Percentiles rank a stretch among this genome's conserved stretches.
Conservation (phyloP, 257 asterid genomes). For the Lycium barbarum region DNA sequence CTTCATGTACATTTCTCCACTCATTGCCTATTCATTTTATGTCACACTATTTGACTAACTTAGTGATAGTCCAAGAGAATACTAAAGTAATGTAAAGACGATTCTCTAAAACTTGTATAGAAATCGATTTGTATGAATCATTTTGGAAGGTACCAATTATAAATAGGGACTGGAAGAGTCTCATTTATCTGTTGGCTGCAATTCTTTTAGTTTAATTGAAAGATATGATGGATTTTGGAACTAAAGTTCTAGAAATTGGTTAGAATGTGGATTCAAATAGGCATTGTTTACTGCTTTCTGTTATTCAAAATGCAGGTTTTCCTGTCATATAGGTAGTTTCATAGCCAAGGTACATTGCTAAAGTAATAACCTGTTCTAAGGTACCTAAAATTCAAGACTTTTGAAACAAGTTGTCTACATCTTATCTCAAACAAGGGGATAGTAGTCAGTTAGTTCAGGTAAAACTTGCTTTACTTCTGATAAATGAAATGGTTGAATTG, state of each 20-base stretch:
- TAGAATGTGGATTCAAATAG: neutral
- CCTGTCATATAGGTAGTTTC: neutral
- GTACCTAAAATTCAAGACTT: neutral
- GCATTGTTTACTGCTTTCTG: neutral
- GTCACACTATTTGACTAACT: neutral
- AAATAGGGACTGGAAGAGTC: neutral
- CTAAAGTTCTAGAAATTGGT: neutral
- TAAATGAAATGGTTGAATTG: neutral
- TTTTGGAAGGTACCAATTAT: neutral
- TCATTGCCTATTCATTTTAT: neutral
- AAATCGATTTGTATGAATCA: neutral
- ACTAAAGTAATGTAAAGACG: neutral
- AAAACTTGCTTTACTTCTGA: neutral
- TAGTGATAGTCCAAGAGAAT: neutral
- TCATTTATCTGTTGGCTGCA: neutral
- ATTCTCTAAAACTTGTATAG: conserved; percentile 9
- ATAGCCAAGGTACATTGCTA: conserved; percentile 2
- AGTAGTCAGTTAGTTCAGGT: conserved; percentile 12
- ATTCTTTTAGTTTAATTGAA: neutral
- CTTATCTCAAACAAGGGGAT: conserved; percentile 17
- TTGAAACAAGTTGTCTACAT: neutral
- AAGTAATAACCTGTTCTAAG: conserved; percentile 13
- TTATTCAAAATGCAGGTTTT: neutral
- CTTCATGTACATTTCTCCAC: conserved; percentile 60
- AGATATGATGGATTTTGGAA: neutral